Evolutionary conservation across 164 flowering plant species (phyloP).

Genomic region (Macadamia integrifolia): DNA sequence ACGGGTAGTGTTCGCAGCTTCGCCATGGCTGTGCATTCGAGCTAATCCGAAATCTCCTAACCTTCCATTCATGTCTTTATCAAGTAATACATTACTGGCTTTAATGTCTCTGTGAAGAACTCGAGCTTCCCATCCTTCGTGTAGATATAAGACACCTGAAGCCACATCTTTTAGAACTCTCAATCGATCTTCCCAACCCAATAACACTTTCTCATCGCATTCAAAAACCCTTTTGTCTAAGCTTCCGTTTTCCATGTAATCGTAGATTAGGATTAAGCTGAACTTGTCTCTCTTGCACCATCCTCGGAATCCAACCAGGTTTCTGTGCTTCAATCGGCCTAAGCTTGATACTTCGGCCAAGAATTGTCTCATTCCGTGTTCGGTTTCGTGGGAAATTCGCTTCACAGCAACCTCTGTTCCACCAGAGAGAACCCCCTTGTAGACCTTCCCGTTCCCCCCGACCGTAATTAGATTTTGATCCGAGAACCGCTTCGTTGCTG

Average conservation of each 20-base stretch:
- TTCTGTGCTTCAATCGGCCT: constrained; percentile 46
- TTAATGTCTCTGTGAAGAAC: constrained; percentile 52
- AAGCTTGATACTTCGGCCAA: constrained; percentile 46
- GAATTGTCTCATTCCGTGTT: constrained; percentile 34
- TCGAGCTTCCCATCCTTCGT: constrained; percentile 44
- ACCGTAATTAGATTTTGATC: constrained; percentile 31
- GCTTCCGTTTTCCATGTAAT: constrained; percentile 50
- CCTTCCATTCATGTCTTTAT: constrained; percentile 39
- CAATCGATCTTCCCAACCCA: constrained; percentile 35
- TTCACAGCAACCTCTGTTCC: constrained; percentile 40
- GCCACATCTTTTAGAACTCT: constrained; percentile 37
- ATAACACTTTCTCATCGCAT: constrained; percentile 14
- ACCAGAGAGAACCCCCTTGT: constrained; percentile 29
- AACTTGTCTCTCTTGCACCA: constrained; percentile 39
- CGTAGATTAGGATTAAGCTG: constrained; percentile 36
- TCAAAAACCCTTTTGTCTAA: constrained; percentile 40
- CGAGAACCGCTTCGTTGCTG: constrained; percentile 36
- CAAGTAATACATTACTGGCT: constrained; percentile 50
- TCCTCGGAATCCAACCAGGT: constrained; percentile 41
- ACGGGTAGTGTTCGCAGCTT: constrained; percentile 24
- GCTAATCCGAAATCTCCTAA: constrained; percentile 50
- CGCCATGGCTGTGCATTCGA: constrained; percentile 28
- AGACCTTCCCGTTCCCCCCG: constrained; percentile 49
- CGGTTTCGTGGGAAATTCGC: constrained; percentile 25
- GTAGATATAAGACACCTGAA: constrained; percentile 35